phyloP scores from a whole-genome alignment of 139 green algal species.

The Chlamydomonas schloesseri region DNA sequence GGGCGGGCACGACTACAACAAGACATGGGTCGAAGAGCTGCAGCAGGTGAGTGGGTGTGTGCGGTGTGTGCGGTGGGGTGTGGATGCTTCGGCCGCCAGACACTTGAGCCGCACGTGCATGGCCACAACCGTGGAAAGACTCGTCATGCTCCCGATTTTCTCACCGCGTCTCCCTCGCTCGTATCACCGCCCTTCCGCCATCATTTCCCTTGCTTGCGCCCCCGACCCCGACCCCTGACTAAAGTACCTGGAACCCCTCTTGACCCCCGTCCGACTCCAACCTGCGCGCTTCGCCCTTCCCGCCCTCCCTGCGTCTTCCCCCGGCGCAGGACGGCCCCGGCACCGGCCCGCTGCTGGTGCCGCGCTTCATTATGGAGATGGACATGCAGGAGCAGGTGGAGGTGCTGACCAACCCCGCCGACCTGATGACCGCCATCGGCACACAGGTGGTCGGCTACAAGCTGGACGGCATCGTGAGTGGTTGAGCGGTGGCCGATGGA shows the following conservation, averaged over 20 bases:
- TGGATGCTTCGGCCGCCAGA: too few species aligned
- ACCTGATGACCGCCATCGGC: conserved; percentile 32
- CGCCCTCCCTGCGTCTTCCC: neutral
- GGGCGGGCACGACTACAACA: conserved; percentile 60
- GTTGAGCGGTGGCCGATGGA: neutral
- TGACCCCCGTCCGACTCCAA: too few species aligned
- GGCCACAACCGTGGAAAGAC: too few species aligned
- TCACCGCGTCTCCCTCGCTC: too few species aligned
- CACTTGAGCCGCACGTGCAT: too few species aligned
- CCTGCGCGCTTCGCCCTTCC: too few species aligned
- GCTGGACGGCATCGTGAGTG: conserved; percentile 67
- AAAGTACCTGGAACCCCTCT: too few species aligned
- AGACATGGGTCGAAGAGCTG: conserved; percentile 55
- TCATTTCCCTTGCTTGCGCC: too few species aligned
- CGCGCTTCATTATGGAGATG: conserved; percentile 63
- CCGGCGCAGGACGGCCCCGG: neutral
- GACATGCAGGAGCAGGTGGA: conserved; percentile 11
- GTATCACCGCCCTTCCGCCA: too few species aligned
- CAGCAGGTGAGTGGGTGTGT: neutral
- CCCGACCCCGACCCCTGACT: too few species aligned
- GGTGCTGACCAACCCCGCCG: conserved; percentile 24
- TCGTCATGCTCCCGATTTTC: too few species aligned
- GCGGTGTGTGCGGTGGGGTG: neutral
- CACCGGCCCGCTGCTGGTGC: conserved; percentile 49
- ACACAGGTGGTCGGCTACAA: conserved; percentile 16